Percentiles rank a stretch among this genome's conserved stretches.
phyloP scores from a whole-genome alignment of 768 basidiomycete species.

The Pluteus cervinus region DNA sequence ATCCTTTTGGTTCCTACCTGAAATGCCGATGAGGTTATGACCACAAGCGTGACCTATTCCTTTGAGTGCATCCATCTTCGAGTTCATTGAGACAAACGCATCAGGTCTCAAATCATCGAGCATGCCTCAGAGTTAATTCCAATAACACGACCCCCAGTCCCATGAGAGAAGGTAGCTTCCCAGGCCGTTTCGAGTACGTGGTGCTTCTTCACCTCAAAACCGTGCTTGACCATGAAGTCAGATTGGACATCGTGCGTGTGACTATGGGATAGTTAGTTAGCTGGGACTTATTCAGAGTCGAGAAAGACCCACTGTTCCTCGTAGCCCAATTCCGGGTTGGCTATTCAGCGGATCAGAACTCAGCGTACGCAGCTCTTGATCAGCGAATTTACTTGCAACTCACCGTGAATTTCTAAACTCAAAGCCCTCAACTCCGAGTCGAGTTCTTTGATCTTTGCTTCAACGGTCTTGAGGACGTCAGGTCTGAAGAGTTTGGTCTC shows the following conservation, averaged over 20 bases:
- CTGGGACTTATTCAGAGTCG: no score
- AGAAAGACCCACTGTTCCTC: no score
- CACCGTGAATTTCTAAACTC: constrained; percentile 52
- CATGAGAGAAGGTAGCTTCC: constrained; percentile 61
- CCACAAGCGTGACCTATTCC: constrained; percentile 72
- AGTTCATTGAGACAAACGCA: constrained; percentile 2
- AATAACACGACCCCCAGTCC: constrained; percentile 61
- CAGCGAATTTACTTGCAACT: no score
- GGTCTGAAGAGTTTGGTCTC: constrained; percentile 39
- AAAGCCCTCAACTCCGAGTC: constrained; percentile 49
- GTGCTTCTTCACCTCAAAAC: constrained; percentile 57
- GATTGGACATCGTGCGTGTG: constrained; percentile 70
- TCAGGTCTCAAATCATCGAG: background rate
- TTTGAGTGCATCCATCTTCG: constrained; percentile 56
- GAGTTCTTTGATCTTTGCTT: constrained; percentile 45
- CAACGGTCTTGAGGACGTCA: constrained; percentile 58
- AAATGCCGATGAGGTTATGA: constrained; percentile 78
- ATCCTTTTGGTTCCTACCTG: constrained; percentile 18
- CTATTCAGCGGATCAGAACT: no score
- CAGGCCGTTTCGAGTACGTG: constrained; percentile 69
- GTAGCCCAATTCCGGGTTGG: no score
- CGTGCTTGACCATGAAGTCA: constrained; percentile 57
- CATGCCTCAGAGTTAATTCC: constrained; percentile 75
- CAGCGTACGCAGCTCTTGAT: no score
- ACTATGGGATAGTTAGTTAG: constrained; percentile 23